Base-by-base conservation (phyloP, 2,329 filamentous ascomycete genomes). In the Monosporascus cannonballus region DNA sequence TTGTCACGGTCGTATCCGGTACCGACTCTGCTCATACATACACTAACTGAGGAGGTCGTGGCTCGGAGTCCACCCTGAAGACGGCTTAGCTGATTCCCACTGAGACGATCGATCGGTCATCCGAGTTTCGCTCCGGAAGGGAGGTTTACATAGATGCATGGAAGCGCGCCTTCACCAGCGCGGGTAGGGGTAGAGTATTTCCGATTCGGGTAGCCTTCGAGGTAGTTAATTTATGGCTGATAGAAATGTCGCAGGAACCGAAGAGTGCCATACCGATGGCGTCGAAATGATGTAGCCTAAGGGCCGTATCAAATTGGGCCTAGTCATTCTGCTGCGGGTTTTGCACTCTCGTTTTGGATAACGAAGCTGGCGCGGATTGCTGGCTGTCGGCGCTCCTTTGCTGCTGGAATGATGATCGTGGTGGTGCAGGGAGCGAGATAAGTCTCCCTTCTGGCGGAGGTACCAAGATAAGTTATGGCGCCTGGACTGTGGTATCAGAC, bases 221-320 rank as follows among this genome's bases (percentile, higher is more conserved):
- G 46, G 3, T 46, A 34, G 56, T 66, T 36, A 67, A 59, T 34
- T 14, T 14, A 14, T 11, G 30, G 11, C 30, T 34, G 4, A 34
- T 14, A 9, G 4, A 6, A 34, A 14, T 34, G 30, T 34, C 30
- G 30, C 9, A 34, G 30, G 11, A 11, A 34, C 4, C 4, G 30
- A 30, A 11, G 27, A 34, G 18, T 42, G n/a, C 9, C 62, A n/a
- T 59, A 69, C 65, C 57, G 62, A 56, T 49, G 65, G 64, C 59
- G 64, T 60, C 25, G 57, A 52, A 8, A 68, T 49, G 20, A 54
- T 56, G 25, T 67, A 62, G 60, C 64, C 56, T 58, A 67, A 51
- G 20, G 66, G 66, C 59, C 66, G 60, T 54, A 62, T 54, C 56
- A 67, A 54, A 41, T 55, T 56, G 58, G 59, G 51, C 54, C 61